phyloP scores from a whole-genome alignment of 768 basidiomycete species.

The Dendrothele bispora region DNA sequence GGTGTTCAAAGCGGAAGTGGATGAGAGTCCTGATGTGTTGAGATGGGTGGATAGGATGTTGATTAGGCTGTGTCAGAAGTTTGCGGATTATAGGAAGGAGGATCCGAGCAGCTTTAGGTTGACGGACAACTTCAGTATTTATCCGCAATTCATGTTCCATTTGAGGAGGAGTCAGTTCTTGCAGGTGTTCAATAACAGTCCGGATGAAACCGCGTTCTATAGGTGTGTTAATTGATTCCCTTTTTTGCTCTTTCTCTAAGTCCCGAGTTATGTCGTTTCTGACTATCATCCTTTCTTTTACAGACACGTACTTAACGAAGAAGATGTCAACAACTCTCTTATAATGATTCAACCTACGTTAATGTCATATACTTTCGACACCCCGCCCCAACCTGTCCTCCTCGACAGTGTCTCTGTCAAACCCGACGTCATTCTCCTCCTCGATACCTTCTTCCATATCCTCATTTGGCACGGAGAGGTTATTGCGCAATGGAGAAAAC shows the following conservation, averaged over 20 bases:
- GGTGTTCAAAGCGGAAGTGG: constrained; percentile 98
- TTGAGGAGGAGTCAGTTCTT: constrained; percentile 95
- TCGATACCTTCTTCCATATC: constrained; percentile 99
- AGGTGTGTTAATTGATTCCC: constrained; percentile 53
- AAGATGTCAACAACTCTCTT: constrained; percentile 98
- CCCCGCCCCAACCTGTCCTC: constrained; percentile 87
- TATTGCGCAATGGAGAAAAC: constrained; percentile 96
- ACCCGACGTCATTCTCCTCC: constrained; percentile 91
- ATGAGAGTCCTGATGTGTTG: constrained; percentile 94
- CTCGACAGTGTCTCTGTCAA: constrained; percentile 98
- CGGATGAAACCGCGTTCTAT: constrained; percentile 99
- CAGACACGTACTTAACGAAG: constrained; percentile 93
- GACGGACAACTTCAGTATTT: constrained; percentile 95
- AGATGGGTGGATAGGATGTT: constrained; percentile 99
- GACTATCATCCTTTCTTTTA: background rate
- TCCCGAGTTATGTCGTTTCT: constrained; percentile 2
- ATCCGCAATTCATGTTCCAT: constrained; percentile 99
- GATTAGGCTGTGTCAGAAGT: constrained; percentile 97
- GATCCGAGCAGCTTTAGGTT: constrained; percentile 93
- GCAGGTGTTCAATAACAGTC: constrained; percentile 99
- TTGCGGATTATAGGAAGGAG: constrained; percentile 98
- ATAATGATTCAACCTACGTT: constrained; percentile 99
- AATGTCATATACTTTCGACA: constrained; percentile 97
- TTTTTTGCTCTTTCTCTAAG: constrained; percentile 1
- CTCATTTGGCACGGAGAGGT: constrained; percentile 99